Evolutionary conservation across 345 rosid genomes (phyloP).

Genomic region (Erysimum cheiranthoides): DNA sequence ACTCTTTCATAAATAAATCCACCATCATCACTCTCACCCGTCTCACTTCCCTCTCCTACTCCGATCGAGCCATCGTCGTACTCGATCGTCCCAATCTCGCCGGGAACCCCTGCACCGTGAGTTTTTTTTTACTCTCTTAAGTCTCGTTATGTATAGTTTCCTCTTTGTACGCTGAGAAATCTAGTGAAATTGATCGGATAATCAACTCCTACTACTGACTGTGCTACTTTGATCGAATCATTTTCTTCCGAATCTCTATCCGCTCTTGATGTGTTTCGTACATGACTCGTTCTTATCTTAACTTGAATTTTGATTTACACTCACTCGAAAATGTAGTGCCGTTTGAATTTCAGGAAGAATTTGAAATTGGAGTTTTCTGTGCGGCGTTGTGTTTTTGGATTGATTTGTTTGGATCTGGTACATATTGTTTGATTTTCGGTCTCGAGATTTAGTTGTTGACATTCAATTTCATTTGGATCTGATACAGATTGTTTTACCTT

Average conservation of each 20-base stretch:
- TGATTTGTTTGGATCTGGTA: slow-evolving; percentile 34
- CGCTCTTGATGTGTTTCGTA: slow-evolving; percentile 19
- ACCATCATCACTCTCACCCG: slow-evolving; percentile 33
- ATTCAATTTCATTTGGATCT: slow-evolving; percentile 20
- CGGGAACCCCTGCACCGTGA: slow-evolving; percentile 22
- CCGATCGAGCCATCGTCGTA: slow-evolving; percentile 31
- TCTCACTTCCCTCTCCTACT: slow-evolving; percentile 30
- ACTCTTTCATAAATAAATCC: slow-evolving; percentile 38
- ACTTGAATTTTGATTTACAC: background rate
- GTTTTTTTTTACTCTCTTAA: background rate
- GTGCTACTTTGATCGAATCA: slow-evolving; percentile 19
- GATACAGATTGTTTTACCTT: background rate
- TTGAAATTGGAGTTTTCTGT: slow-evolving; percentile 12
- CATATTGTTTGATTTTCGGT: slow-evolving; percentile 20
- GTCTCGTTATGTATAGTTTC: background rate
- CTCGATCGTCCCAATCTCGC: slow-evolving; percentile 38
- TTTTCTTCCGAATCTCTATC: background rate
- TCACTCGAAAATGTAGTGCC: background rate
- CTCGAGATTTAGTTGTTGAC: slow-evolving; percentile 12
- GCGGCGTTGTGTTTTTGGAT: background rate
- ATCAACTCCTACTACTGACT: slow-evolving; percentile 1
- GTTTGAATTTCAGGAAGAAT: slow-evolving; percentile 15
- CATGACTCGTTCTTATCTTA: background rate
- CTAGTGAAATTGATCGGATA: slow-evolving; percentile 1
- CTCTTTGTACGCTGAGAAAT: slow-evolving; percentile 11